Conservation (phyloP, 257 asterid genomes). For the Gynochthodes officinalis region DNA sequence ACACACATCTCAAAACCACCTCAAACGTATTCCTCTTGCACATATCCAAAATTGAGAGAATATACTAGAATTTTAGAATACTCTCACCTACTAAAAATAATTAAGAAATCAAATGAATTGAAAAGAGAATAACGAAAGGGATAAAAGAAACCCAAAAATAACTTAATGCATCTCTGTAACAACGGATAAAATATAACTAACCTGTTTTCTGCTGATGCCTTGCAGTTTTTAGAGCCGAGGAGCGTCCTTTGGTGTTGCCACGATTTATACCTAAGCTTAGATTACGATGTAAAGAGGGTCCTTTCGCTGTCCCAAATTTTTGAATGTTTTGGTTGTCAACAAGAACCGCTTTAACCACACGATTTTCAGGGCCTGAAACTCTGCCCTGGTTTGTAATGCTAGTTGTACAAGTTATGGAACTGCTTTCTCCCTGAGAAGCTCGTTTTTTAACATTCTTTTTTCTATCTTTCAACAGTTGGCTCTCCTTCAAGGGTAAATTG, state of each 20-base stretch:
- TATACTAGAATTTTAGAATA: background rate
- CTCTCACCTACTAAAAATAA: too few relatives aligned
- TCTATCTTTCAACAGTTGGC: constrained; percentile 91
- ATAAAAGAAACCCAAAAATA: background rate
- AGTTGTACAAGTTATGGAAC: constrained; percentile 39
- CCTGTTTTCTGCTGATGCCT: constrained; percentile 77
- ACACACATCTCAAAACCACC: too few relatives aligned
- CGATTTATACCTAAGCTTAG: constrained; percentile 53
- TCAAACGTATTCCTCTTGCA: too few relatives aligned
- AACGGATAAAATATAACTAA: constrained; percentile 11
- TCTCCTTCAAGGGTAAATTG: constrained; percentile 59
- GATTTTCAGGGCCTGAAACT: constrained; percentile 53
- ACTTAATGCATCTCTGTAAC: constrained; percentile 12
- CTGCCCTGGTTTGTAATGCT: constrained; percentile 53
- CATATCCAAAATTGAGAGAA: too few relatives aligned
- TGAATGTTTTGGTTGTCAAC: constrained; percentile 73
- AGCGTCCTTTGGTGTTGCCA: constrained; percentile 54
- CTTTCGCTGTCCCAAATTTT: constrained; percentile 72
- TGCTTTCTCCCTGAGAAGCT: constrained; percentile 58
- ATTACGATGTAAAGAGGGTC: constrained; percentile 63
- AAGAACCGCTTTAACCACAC: constrained; percentile 60
- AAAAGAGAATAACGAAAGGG: background rate
- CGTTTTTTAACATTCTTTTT: constrained; percentile 72
- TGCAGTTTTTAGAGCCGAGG: constrained; percentile 46
- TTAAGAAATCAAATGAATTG: background rate